These are phyloP conservation scores for Lindgomyces ingoldianus DNA, from an alignment of 495 filamentous ascomycete genomes.

Conservation along the genomic window DNA sequence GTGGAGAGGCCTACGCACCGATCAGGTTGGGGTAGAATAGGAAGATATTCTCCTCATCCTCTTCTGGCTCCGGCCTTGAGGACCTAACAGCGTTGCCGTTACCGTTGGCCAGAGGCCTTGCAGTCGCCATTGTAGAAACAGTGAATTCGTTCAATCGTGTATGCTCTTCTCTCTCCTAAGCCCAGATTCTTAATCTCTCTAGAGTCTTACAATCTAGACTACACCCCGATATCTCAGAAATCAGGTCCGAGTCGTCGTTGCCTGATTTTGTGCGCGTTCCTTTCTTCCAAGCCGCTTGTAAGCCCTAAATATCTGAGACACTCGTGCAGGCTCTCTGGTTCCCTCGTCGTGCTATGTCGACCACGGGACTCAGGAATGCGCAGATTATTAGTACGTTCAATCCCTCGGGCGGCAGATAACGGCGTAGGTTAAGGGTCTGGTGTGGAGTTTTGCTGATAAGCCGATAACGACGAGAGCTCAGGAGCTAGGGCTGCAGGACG, in stretches of 20 bases:
- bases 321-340: background rate
- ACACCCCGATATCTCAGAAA: background rate
- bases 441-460: constrained; percentile 12
- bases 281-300: constrained; percentile 3
- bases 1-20: constrained; percentile 55
- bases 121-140: constrained; percentile 17
- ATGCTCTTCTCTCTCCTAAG: background rate
- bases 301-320: constrained; percentile 6
- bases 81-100: constrained; percentile 26
- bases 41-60: constrained; percentile 81
- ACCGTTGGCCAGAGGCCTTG: constrained; percentile 30
- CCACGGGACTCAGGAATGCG: background rate
- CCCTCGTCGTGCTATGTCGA: background rate
- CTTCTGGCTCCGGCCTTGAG: constrained; percentile 22
- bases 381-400: background rate
- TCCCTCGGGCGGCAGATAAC: background rate
- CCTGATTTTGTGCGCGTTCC: background rate
- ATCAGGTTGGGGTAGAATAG: constrained; percentile 95
- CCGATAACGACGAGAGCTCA: constrained; percentile 25
- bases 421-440: background rate
- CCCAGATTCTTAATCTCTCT: background rate
- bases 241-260: background rate
- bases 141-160: background rate
- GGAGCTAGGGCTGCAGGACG: constrained; percentile 21
- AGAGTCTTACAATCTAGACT: background rate